phyloP scores from a whole-genome alignment of 2,329 filamentous ascomycete genomes.

The Zymoseptoria crescenta region DNA sequence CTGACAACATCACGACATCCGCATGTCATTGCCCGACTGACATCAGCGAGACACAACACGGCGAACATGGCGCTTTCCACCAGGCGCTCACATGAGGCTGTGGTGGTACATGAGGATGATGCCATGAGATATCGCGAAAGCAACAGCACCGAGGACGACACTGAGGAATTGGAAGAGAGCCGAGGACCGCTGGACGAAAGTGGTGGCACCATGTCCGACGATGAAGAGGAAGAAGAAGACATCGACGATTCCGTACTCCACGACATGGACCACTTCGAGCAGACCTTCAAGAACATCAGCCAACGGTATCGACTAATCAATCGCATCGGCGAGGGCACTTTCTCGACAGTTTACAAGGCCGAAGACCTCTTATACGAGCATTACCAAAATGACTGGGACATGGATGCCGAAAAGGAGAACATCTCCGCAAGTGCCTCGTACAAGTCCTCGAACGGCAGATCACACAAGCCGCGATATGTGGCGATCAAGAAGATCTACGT shows the following conservation, averaged over 20 bases:
- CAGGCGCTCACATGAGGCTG: slow-evolving; percentile 9
- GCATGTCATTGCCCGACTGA: not conserved
- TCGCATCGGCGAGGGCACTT: slow-evolving; percentile 95
- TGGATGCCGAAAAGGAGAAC: slow-evolving; percentile 43
- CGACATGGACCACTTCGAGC: slow-evolving; percentile 80
- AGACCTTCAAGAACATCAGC: slow-evolving; percentile 74
- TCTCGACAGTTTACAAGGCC: slow-evolving; percentile 98
- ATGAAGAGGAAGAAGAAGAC: slow-evolving; percentile 44
- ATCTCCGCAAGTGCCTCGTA: slow-evolving; percentile 6
- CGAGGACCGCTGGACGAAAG: slow-evolving; percentile 44
- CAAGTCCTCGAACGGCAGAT: slow-evolving; percentile 10
- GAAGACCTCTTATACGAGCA: slow-evolving; percentile 81
- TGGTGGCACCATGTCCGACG: slow-evolving; percentile 46
- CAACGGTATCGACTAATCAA: slow-evolving; percentile 85
- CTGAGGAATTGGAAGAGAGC: slow-evolving; percentile 41
- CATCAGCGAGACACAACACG: not conserved
- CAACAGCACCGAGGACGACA: slow-evolving; percentile 29
- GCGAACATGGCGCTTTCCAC: not conserved
- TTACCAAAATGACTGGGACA: slow-evolving; percentile 82
- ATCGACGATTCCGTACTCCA: slow-evolving; percentile 64
- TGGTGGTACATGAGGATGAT: slow-evolving; percentile 19
- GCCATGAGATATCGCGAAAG: slow-evolving; percentile 14
- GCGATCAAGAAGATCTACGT: slow-evolving; percentile 99
- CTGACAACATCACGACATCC: not conserved
- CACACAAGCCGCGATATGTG: slow-evolving; percentile 62